Evolutionary conservation across 331 rosid genomes (phyloP).

Genomic region (Cydonia oblonga): DNA sequence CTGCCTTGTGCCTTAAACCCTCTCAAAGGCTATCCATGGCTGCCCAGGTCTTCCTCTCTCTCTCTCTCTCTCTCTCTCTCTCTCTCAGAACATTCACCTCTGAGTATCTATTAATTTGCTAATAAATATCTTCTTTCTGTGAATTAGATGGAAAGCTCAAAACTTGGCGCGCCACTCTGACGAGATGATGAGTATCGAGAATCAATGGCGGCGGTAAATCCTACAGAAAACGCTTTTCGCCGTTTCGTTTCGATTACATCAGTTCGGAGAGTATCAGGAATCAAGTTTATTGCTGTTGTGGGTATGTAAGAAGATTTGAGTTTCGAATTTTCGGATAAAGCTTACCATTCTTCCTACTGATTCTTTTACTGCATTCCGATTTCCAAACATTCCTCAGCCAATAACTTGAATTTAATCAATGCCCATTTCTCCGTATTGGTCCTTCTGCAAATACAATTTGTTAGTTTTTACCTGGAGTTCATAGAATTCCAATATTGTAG

Average conservation of each 20-base stretch:
- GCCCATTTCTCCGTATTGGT: constrained; percentile 2
- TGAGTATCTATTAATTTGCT: neutral
- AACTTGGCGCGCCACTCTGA: neutral
- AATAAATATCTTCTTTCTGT: neutral
- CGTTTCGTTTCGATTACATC: neutral
- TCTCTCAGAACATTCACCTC: neutral
- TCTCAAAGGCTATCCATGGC: neutral
- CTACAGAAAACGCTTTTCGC: neutral
- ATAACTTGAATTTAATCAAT: neutral
- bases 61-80: neutral
- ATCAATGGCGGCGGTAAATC: neutral
- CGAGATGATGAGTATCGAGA: neutral
- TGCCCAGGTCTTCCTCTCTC: neutral
- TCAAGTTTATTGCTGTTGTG: neutral
- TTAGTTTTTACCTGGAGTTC: neutral
- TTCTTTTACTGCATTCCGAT: neutral
- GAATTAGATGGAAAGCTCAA: neutral
- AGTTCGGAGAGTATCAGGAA: neutral
- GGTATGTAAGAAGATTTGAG: neutral
- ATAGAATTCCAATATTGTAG: neutral
- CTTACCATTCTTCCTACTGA: neutral
- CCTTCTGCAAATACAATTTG: neutral
- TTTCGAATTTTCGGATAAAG: neutral
- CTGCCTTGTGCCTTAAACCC: neutral
- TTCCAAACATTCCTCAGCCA: neutral